Percentiles rank a stretch among this genome's conserved stretches.
phyloP scores from a whole-genome alignment of 2,329 filamentous ascomycete species.

The Lachnellula arida region DNA sequence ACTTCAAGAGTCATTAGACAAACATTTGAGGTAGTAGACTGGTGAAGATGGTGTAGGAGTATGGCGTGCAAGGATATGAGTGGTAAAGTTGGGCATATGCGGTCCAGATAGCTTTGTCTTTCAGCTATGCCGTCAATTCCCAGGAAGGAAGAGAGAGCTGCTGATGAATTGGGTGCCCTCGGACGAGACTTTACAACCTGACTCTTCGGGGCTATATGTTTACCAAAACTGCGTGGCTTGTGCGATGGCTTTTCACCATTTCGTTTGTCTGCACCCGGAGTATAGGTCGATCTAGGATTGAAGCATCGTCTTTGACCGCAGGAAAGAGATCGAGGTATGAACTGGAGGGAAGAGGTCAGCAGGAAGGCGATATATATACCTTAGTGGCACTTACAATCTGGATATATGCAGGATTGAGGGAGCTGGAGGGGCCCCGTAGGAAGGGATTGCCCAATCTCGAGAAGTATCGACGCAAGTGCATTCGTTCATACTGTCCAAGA shows the following conservation, averaged over 20 bases:
- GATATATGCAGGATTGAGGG: background rate
- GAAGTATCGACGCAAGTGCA: constrained; percentile 29
- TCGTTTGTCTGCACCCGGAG: background rate
- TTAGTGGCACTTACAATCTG: too few relatives aligned
- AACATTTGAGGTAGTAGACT: background rate
- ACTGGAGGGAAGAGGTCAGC: background rate
- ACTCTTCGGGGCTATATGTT: too few relatives aligned
- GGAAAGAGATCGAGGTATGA: background rate
- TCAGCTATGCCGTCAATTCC: background rate
- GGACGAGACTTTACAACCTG: too few relatives aligned
- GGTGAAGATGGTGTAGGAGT: background rate
- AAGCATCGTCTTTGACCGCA: background rate
- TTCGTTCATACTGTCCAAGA: constrained; percentile 30
- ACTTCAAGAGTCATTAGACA: too few relatives aligned
- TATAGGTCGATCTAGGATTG: background rate
- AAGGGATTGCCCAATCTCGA: constrained; percentile 25
- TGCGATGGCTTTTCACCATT: background rate
- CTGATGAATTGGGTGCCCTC: too few relatives aligned
- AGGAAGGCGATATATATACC: too few relatives aligned
- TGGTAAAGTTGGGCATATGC: background rate
- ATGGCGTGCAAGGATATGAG: background rate
- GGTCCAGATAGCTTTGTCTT: background rate
- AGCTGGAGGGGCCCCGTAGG: constrained; percentile 4
- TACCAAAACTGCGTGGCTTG: background rate
- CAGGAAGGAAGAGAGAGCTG: constrained; percentile 3